These are phyloP conservation scores for Leishmania tropica DNA, from an alignment of 208 protist genomes.

Conservation along the genomic window DNA sequence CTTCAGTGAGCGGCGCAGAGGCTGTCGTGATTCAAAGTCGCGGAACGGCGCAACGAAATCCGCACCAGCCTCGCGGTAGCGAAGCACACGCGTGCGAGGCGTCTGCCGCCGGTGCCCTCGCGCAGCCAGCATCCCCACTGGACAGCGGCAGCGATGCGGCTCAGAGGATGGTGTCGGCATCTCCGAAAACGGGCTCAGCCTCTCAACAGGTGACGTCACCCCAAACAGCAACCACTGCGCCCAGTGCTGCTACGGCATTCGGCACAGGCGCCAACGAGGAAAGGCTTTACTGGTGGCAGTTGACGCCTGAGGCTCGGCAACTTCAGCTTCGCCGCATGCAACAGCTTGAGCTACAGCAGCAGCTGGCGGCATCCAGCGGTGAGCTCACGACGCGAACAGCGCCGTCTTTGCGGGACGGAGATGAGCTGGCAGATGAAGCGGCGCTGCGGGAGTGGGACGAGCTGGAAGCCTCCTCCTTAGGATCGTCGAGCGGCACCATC, in stretches of 20 bases:
- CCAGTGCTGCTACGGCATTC: neutral
- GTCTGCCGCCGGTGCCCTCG: neutral
- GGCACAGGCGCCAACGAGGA: conserved; percentile 5
- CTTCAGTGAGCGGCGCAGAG: neutral
- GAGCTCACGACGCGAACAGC: neutral
- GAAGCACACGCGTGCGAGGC: neutral
- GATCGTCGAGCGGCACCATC: conserved; percentile 4
- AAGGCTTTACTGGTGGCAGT: conserved; percentile 73
- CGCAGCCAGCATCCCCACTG: neutral
- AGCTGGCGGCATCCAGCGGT: neutral
- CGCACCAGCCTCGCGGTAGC: neutral
- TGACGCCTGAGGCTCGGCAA: conserved; percentile 55
- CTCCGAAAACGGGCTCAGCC: neutral
- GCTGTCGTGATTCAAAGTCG: neutral
- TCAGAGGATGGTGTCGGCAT: neutral
- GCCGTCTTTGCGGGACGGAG: conserved; percentile 13
- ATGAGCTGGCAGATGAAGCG: conserved; percentile 30
- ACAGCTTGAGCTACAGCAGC: conserved; percentile 24
- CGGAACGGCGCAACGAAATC: neutral
- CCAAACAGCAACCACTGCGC: neutral
- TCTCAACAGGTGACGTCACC: neutral
- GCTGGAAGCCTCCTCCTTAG: conserved; percentile 27
- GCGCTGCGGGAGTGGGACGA: conserved; percentile 36
- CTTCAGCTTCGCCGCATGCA: conserved; percentile 48
- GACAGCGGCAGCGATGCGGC: neutral